Percentiles rank a stretch among this genome's conserved stretches.
phyloP scores from a whole-genome alignment of 2,329 filamentous ascomycete genomes.

The Didymella exigua region DNA sequence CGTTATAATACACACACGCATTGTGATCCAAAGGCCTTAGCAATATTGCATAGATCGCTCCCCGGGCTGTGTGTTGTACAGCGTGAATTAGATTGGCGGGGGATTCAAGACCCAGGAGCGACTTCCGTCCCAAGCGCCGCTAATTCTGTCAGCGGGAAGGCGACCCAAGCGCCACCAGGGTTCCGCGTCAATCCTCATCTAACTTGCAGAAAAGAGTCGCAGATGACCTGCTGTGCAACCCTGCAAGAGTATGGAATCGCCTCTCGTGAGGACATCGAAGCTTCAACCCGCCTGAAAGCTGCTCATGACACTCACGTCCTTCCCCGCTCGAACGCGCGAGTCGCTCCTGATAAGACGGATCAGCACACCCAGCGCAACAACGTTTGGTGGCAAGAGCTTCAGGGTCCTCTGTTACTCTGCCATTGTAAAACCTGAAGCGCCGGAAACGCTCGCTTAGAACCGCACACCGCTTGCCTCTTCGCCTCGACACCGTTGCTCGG shows the following conservation, averaged over 20 bases:
- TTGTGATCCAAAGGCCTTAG: constrained; percentile 10
- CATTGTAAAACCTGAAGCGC: constrained; percentile 1
- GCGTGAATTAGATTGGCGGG: constrained; percentile 14
- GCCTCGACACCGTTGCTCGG: not conserved
- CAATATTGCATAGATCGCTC: constrained; percentile 11
- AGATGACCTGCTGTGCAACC: constrained; percentile 15
- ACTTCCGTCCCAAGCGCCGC: constrained; percentile 8
- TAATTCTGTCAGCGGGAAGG: constrained; percentile 9
- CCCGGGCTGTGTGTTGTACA: constrained; percentile 17
- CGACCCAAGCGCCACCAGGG: not conserved
- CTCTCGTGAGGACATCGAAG: constrained; percentile 3
- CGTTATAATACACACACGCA: constrained; percentile 7
- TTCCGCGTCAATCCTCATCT: constrained; percentile 11
- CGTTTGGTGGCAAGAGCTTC: not conserved
- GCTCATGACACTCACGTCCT: constrained; percentile 7
- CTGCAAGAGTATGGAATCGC: not conserved
- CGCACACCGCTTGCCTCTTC: constrained; percentile 7
- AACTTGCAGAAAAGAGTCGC: constrained; percentile 3
- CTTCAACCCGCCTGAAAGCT: not conserved
- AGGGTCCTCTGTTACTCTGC: not conserved
- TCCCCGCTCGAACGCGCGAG: constrained; percentile 2
- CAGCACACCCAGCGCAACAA: constrained; percentile 5
- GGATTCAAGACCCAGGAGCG: not conserved
- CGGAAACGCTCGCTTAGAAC: not conserved
- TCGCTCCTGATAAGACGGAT: constrained; percentile 3